Conservation (phyloP, 768 basidiomycete species). For the Lactarius sanguifluus region DNA sequence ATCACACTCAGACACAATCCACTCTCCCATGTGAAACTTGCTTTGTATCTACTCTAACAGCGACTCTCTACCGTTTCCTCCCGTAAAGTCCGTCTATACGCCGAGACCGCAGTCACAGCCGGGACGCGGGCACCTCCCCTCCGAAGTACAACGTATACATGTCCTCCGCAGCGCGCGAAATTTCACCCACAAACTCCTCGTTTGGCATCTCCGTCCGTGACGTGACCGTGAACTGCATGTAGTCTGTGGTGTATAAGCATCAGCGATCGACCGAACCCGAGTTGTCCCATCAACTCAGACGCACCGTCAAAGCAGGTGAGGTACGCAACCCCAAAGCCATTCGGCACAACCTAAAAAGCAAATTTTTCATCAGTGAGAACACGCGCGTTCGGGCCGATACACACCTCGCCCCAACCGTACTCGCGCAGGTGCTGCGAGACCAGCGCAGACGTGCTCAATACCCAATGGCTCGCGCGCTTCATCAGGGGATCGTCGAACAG, state of each 20-base stretch:
- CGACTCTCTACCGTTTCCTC: neutral
- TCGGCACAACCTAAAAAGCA: constrained; percentile 65
- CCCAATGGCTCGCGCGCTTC: constrained; percentile 75
- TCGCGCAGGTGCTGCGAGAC: constrained; percentile 80
- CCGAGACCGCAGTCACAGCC: constrained; percentile 10
- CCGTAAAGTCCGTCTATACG: neutral
- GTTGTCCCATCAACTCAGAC: constrained; percentile 28
- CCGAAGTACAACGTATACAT: constrained; percentile 54
- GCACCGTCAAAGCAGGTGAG: constrained; percentile 84
- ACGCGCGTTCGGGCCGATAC: constrained; percentile 22
- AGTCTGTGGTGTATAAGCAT: constrained; percentile 46
- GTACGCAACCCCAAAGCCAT: constrained; percentile 94
- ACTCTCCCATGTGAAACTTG: too few relatives aligned
- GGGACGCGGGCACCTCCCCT: constrained; percentile 18
- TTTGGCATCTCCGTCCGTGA: constrained; percentile 86
- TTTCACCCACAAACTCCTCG: constrained; percentile 66
- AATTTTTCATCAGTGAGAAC: neutral
- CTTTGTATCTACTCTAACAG: too few relatives aligned
- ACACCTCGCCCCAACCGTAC: constrained; percentile 92
- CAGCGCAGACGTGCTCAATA: constrained; percentile 85
- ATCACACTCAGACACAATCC: neutral
- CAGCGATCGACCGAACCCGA: neutral
- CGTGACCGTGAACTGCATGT: constrained; percentile 83
- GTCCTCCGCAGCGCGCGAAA: constrained; percentile 64
- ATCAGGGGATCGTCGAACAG: constrained; percentile 77